Evolutionary conservation across 2,329 filamentous ascomycete genomes (phyloP).

Genomic region (Trichophyton schoenleinii): DNA sequence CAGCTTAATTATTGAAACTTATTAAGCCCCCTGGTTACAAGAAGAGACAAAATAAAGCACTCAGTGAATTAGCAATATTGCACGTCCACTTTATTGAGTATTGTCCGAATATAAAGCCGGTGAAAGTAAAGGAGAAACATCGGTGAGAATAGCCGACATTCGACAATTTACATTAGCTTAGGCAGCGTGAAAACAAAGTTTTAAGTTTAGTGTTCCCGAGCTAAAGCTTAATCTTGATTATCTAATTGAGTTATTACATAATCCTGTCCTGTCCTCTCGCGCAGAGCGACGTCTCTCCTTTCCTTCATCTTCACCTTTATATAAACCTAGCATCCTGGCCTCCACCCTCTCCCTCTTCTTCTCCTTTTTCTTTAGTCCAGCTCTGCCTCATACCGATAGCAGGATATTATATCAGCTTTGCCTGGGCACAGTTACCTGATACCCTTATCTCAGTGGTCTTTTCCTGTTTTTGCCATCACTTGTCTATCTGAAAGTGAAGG

Average conservation of each 20-base stretch:
- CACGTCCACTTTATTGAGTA: too few relatives aligned
- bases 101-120: too few relatives aligned
- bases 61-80: too few relatives aligned
- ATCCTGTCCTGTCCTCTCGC: background rate
- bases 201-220: background rate
- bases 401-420: background rate
- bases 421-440: background rate
- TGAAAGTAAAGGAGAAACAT: too few relatives aligned
- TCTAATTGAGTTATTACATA: background rate
- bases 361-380: background rate
- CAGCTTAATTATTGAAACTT: too few relatives aligned
- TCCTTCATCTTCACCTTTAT: background rate
- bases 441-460: background rate
- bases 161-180: too few relatives aligned
- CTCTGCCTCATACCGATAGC: background rate
- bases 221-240: background rate
- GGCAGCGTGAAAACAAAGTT: background rate
- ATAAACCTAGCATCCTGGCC: background rate
- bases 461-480: background rate
- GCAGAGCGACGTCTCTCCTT: background rate
- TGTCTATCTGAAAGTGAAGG: background rate
- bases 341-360: background rate
- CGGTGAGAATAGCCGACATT: too few relatives aligned
- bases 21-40: too few relatives aligned
- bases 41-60: too few relatives aligned